These are phyloP conservation scores for Aspergillus bridgeri DNA, from an alignment of 495 filamentous ascomycete genomes.

Conservation along the genomic window DNA sequence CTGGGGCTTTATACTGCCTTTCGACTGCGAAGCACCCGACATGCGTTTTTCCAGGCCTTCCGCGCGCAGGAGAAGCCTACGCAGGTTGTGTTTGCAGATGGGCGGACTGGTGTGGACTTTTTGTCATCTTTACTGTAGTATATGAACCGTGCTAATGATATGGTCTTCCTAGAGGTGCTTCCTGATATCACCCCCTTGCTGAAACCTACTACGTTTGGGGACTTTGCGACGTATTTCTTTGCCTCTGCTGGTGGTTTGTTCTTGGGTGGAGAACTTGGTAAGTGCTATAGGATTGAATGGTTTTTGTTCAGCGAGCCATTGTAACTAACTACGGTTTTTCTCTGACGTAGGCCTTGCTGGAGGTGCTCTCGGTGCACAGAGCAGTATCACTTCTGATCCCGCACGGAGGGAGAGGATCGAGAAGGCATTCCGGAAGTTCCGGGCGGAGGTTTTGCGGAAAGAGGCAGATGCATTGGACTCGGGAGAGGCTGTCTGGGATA, in stretches of 20 bases:
- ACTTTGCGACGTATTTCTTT: constrained; percentile 61
- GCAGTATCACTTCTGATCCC: constrained; percentile 51
- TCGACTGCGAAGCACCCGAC: constrained; percentile 50
- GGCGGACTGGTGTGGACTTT: constrained; percentile 48
- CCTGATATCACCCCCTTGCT: constrained; percentile 58
- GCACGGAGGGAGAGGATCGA: constrained; percentile 56
- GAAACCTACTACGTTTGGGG: constrained; percentile 55
- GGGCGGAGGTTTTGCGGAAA: constrained; percentile 56
- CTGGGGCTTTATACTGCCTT: constrained; percentile 57
- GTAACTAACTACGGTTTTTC: neutral
- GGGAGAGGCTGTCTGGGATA: constrained; percentile 23
- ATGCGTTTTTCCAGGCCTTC: constrained; percentile 57
- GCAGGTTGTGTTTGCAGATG: constrained; percentile 59
- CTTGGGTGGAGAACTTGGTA: constrained; percentile 59
- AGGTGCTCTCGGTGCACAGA: constrained; percentile 49
- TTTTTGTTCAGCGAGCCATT: neutral
- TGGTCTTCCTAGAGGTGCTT: constrained; percentile 52
- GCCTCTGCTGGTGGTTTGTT: constrained; percentile 59
- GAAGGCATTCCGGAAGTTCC: constrained; percentile 60
- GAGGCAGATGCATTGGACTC: constrained; percentile 55
- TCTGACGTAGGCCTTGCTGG: constrained; percentile 49
- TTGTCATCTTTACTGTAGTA: neutral
- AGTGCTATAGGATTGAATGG: neutral
- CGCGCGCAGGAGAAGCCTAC: constrained; percentile 56
- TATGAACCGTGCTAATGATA: neutral